Evolutionary conservation across 495 filamentous ascomycete species (phyloP), one percentile per base, ranked within the genome.

Genomic region (Pyronema domesticum): DNA sequence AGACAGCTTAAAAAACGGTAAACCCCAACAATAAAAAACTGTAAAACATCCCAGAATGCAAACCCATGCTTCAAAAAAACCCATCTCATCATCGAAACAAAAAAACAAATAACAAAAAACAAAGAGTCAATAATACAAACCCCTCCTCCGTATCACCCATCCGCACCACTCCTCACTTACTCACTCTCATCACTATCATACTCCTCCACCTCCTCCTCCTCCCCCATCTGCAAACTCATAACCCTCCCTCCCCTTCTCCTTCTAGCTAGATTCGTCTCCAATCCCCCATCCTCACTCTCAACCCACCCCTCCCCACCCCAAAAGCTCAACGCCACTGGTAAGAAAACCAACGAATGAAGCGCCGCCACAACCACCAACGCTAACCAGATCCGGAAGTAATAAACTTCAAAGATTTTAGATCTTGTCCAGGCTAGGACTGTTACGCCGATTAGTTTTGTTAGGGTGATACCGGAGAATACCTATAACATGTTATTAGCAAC

Each of bases 351-450:
- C 9, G 89, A 85, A 67, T 99, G 91, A 0, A 76, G 72, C 17
- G 86, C 85, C n/a, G 86, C 93, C 57, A 94, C 86, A 17, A 87
- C 58, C 37, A 96, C 86, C 56, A 99, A 73, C 44, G 89, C 82
- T 17, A 94, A 65, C 91, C 91, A 99, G 37, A 99, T 83, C 7
- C 91, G 74, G 71, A 99, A 99, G 67, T 96, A 99, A 68, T 96
- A 99, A 53, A 96, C 85, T 73, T 96, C 93, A 64, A 99, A 99
- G 66, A 99, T 96, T 77, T 95, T 96, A 68, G 86, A 94, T 19
- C 85, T 71, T 7, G 91, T 99, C 58, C 94, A 96, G 0, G 89
- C 91, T 11, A 99, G 73, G 40, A 99, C 91, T 47, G 75, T 81
- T 3, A 99, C 93, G 1, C 91, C 91, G 7, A 99, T 69, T 1